Evolutionary conservation across 768 basidiomycete species (phyloP).

Genomic region (Suillus brevipes): DNA sequence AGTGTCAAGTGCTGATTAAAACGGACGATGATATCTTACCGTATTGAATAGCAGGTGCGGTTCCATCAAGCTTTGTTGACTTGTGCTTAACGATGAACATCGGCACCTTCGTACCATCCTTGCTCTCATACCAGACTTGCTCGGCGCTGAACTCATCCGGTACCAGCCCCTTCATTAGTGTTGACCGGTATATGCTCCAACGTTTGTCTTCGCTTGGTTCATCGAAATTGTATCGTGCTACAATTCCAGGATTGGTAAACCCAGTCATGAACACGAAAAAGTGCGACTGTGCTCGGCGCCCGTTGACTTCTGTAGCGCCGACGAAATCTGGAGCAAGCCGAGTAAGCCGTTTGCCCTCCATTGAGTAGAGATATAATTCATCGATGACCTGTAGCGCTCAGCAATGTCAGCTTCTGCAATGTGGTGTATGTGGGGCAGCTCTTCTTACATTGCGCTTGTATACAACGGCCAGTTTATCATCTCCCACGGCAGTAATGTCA

Average conservation of each 20-base stretch:
- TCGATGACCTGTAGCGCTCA: conserved; percentile 60
- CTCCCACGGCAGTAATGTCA: conserved; percentile 46
- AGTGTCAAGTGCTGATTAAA: background rate
- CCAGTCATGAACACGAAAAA: conserved; percentile 66
- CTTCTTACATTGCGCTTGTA: conserved; percentile 72
- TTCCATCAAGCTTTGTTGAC: conserved; percentile 67
- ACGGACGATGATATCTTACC: conserved; percentile 39
- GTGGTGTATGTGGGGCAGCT: background rate
- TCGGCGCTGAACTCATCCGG: conserved; percentile 67
- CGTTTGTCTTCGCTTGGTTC: conserved; percentile 41
- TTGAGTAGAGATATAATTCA: conserved; percentile 71
- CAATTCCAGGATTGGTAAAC: conserved; percentile 72
- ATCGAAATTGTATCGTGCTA: conserved; percentile 62
- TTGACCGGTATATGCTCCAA: conserved; percentile 60
- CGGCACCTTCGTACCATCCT: conserved; percentile 78
- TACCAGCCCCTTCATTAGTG: conserved; percentile 58
- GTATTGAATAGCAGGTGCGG: conserved; percentile 76
- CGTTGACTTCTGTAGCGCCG: conserved; percentile 56
- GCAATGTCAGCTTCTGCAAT: background rate
- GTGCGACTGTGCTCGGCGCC: conserved; percentile 52
- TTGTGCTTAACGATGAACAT: conserved; percentile 86
- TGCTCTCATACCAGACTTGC: conserved; percentile 80
- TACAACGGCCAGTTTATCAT: conserved; percentile 56
- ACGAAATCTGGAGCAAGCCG: conserved; percentile 68
- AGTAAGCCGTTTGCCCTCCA: conserved; percentile 49